Conservation (phyloP, 768 basidiomycete genomes). For the Panaeolus papilionaceus region DNA sequence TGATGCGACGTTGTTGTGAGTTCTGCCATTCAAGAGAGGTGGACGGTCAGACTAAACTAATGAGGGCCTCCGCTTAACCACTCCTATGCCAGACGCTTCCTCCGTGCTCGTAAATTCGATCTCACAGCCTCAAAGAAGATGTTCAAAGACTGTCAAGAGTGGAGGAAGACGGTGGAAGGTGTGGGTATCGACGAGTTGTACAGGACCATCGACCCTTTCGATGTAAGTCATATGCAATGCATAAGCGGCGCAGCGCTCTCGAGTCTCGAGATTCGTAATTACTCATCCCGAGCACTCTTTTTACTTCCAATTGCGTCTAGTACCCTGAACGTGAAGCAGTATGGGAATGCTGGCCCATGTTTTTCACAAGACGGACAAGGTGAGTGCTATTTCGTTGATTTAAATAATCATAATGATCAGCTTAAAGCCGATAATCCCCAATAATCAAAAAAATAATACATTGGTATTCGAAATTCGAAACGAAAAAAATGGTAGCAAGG, state of each 20-base stretch:
- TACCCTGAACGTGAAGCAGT: slow-evolving; percentile 73
- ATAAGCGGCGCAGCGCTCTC: slow-evolving; percentile 16
- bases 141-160: slow-evolving; percentile 70
- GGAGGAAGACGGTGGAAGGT: slow-evolving; percentile 69
- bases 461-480: background rate
- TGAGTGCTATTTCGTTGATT: slow-evolving; percentile 30
- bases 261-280: background rate
- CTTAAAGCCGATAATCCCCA: background rate
- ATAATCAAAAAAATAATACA: background rate
- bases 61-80: background rate
- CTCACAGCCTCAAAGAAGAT: slow-evolving; percentile 64
- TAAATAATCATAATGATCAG: slow-evolving; percentile 9
- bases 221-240: slow-evolving; percentile 48
- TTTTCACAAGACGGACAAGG: slow-evolving; percentile 85
- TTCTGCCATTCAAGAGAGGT: background rate
- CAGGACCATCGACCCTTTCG: slow-evolving; percentile 66
- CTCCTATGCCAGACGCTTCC: slow-evolving; percentile 59
- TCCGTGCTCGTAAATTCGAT: slow-evolving; percentile 75
- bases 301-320: slow-evolving; percentile 37
- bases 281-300: no score
- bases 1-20: slow-evolving; percentile 64
- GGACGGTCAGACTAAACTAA: background rate
- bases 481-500: slow-evolving; percentile 53
- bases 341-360: slow-evolving; percentile 81
- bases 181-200: slow-evolving; percentile 73